A percentile compares a stretch with the other conserved stretches of the same genome.
phyloP scores from a whole-genome alignment of 108 stramenopile species.

The Hondaea fermentalgiana region DNA sequence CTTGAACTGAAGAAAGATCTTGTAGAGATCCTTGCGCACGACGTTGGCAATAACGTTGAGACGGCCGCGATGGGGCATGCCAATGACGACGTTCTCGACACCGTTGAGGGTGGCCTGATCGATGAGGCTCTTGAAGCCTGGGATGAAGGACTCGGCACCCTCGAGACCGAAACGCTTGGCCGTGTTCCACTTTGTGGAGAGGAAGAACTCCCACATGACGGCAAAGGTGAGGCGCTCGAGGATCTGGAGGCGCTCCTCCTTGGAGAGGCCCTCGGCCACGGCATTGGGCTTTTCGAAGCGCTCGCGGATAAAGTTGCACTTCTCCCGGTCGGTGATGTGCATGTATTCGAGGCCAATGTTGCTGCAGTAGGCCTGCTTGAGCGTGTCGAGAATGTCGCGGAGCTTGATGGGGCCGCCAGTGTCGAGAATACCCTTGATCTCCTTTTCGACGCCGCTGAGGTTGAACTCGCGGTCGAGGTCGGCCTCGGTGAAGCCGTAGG shows the following conservation, averaged over 20 bases:
- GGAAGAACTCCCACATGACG: slow-evolving; percentile 91
- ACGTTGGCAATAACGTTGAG: slow-evolving; percentile 96
- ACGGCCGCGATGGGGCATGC: slow-evolving; percentile 97
- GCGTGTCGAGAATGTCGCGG: slow-evolving; percentile 63
- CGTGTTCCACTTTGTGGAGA: slow-evolving; percentile 94
- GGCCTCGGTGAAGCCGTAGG: slow-evolving; percentile 76
- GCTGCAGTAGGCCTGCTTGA: slow-evolving; percentile 85
- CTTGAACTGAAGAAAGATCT: slow-evolving; percentile 94
- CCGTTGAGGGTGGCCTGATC: slow-evolving; percentile 88
- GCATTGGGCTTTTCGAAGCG: slow-evolving; percentile 83
- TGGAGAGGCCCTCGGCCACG: slow-evolving; percentile 22
- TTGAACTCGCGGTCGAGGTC: slow-evolving; percentile 84
- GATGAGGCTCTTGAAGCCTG: slow-evolving; percentile 87
- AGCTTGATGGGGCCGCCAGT: slow-evolving; percentile 62
- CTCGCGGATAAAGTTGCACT: slow-evolving; percentile 95
- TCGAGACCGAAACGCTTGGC: slow-evolving; percentile 98
- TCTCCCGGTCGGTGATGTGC: slow-evolving; percentile 80
- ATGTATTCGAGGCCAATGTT: slow-evolving; percentile 94
- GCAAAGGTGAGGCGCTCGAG: slow-evolving; percentile 85
- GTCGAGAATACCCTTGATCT: slow-evolving; percentile 84
- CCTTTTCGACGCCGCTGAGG: slow-evolving; percentile 66
- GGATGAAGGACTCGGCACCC: slow-evolving; percentile 89
- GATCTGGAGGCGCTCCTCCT: slow-evolving; percentile 81
- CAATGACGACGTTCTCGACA: slow-evolving; percentile 87
- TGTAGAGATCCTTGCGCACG: slow-evolving; percentile 93